phyloP scores from a whole-genome alignment of 805 yeast species.

The Sugiyamaella valdiviana region DNA sequence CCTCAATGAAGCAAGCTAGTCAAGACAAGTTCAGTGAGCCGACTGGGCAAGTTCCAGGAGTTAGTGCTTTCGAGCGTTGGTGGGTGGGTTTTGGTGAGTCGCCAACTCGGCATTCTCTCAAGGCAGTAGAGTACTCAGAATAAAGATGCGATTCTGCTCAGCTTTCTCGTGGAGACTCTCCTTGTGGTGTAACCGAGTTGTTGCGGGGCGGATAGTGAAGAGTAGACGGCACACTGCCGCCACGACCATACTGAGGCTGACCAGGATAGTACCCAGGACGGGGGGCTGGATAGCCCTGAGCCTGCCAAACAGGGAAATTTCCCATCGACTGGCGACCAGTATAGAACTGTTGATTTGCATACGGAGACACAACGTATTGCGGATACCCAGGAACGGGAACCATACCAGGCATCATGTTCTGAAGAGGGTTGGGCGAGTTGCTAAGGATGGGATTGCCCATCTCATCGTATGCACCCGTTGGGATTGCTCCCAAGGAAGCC shows the following conservation, averaged over 20 bases:
- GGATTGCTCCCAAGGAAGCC: conserved; percentile 14
- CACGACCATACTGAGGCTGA: not conserved
- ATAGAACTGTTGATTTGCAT: conserved; percentile 8
- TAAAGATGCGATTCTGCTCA: no score
- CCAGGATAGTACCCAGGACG: not conserved
- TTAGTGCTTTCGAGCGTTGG: no score
- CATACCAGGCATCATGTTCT: conserved; percentile 17
- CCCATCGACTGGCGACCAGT: not conserved
- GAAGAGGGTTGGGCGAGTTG: conserved; percentile 14
- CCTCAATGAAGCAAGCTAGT: no score
- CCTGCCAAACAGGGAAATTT: not conserved
- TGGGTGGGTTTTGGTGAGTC: no score
- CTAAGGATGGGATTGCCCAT: conserved; percentile 17
- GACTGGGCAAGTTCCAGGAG: no score
- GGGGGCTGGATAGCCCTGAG: not conserved
- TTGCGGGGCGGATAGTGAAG: not conserved
- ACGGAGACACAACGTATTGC: conserved; percentile 14
- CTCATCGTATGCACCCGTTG: conserved; percentile 15
- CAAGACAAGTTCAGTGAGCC: no score
- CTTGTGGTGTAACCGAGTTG: not conserved
- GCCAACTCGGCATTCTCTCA: no score
- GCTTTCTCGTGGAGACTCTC: not conserved
- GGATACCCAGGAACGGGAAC: conserved; percentile 17
- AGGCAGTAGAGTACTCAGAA: no score
- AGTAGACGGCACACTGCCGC: not conserved